phyloP scores from a whole-genome alignment of 106 monocot species.

The Alisma plantagoaquatica region DNA sequence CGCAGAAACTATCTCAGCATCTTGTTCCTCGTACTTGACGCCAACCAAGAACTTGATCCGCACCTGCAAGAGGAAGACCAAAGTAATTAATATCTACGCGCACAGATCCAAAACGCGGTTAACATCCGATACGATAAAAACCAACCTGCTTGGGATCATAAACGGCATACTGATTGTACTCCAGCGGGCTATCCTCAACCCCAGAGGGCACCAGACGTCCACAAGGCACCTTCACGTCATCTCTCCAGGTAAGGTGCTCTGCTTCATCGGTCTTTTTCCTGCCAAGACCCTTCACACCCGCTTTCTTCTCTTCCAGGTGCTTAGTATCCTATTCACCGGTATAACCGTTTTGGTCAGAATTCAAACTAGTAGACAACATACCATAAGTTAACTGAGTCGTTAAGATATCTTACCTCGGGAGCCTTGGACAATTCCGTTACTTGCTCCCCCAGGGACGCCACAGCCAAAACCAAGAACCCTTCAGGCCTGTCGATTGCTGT shows the following conservation, averaged over 20 bases:
- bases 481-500: constrained; percentile 51
- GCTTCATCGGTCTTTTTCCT: constrained; percentile 50
- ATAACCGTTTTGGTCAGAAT: too few species aligned
- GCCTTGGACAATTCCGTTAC: constrained; percentile 24
- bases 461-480: constrained; percentile 56
- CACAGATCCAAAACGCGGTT: background rate
- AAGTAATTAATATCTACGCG: too few species aligned
- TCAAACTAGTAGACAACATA: too few species aligned
- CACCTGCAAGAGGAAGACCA: constrained; percentile 22
- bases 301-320: constrained; percentile 38
- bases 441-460: constrained; percentile 43
- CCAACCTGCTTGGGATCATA: constrained; percentile 72
- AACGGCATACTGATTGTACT: constrained; percentile 63
- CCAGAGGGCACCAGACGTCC: constrained; percentile 39
- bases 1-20: constrained; percentile 29
- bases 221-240: constrained; percentile 59
- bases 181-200: constrained; percentile 37
- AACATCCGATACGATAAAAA: too few species aligned
- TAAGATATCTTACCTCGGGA: constrained; percentile 33
- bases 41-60: constrained; percentile 50
- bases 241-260: constrained; percentile 60
- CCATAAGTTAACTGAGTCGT: too few species aligned
- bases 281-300: constrained; percentile 48
- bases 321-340: constrained; percentile 25
- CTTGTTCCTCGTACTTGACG: constrained; percentile 58